Conservation (phyloP, 139 green algal species). For the Chlamydomonas asymmetrica region DNA sequence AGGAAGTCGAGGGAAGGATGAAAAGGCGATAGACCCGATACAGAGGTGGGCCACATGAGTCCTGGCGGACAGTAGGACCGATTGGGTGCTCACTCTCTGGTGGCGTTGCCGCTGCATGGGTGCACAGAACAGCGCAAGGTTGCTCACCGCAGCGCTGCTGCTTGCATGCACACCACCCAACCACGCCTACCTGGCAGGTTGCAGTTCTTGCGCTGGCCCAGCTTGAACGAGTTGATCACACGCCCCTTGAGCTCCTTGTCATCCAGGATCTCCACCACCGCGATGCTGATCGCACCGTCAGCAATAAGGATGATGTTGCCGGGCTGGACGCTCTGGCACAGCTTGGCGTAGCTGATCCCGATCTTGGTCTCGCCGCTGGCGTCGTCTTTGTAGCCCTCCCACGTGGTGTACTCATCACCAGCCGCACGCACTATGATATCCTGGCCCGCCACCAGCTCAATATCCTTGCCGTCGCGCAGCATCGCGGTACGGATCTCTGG, state of each 20-base stretch:
- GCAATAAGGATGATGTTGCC: constrained; percentile 64
- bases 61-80: background rate
- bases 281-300: constrained; percentile 61
- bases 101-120: too few relatives aligned
- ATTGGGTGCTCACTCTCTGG: background rate
- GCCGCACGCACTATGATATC: constrained; percentile 63
- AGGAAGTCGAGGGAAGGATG: constrained; percentile 37
- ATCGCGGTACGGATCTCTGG: constrained; percentile 69
- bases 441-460: constrained; percentile 45
- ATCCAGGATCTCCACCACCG: constrained; percentile 52
- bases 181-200: constrained; percentile 66
- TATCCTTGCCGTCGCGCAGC: constrained; percentile 52
- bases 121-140: background rate
- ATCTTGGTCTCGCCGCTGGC: constrained; percentile 41
- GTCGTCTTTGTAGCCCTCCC: constrained; percentile 47
- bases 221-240: constrained; percentile 49
- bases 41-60: background rate
- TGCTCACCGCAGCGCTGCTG: background rate
- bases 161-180: background rate
- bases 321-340: constrained; percentile 53
- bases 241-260: constrained; percentile 44
- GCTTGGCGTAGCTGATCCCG: constrained; percentile 53
- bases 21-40: too few relatives aligned
- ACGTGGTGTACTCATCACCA: constrained; percentile 59
- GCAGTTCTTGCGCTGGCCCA: constrained; percentile 82